These are phyloP conservation scores for Persicaria maculosa DNA, from an alignment of 148 eudicot genomes.

Conservation along the genomic window DNA sequence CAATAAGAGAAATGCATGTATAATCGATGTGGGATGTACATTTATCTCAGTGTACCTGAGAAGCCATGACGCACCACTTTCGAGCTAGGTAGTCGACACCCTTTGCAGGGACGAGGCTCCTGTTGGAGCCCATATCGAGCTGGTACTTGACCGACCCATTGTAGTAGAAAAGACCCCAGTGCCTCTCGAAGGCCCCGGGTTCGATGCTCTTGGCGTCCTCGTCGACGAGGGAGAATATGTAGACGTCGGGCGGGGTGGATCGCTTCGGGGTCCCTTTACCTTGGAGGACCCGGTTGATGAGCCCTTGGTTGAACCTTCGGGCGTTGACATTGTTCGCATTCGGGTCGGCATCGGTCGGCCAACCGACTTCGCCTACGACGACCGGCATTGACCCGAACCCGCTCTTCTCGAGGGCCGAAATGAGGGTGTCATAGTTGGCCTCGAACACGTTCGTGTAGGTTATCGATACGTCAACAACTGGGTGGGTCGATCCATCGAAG, in stretches of 20 bases:
- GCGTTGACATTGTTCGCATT: slow-evolving; percentile 59
- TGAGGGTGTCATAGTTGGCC: slow-evolving; percentile 83
- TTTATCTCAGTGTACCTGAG: slow-evolving; percentile 17
- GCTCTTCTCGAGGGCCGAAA: slow-evolving; percentile 67
- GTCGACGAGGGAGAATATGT: slow-evolving; percentile 62
- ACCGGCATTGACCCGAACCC: slow-evolving; percentile 57
- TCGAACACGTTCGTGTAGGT: slow-evolving; percentile 82
- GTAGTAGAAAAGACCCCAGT: slow-evolving; percentile 83
- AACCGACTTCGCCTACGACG: slow-evolving; percentile 85
- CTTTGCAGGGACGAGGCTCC: slow-evolving; percentile 46
- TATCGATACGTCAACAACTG: slow-evolving; percentile 53
- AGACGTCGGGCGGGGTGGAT: slow-evolving; percentile 60
- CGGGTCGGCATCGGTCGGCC: slow-evolving; percentile 76
- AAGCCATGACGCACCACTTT: slow-evolving; percentile 78
- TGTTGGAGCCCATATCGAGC: slow-evolving; percentile 32
- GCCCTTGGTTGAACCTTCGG: slow-evolving; percentile 27
- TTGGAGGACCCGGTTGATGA: slow-evolving; percentile 34
- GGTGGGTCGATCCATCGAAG: slow-evolving; percentile 56
- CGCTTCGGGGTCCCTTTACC: slow-evolving; percentile 79
- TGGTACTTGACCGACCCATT: slow-evolving; percentile 72
- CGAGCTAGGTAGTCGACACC: slow-evolving; percentile 57
- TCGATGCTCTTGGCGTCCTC: slow-evolving; percentile 79
- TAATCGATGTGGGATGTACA: no score
- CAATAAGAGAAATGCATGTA: no score
- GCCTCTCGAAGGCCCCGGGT: slow-evolving; percentile 92